Evolutionary conservation across 2,329 filamentous ascomycete genomes (phyloP), one percentile per base, ranked within the genome.

Genomic region (Exophiala sideris): DNA sequence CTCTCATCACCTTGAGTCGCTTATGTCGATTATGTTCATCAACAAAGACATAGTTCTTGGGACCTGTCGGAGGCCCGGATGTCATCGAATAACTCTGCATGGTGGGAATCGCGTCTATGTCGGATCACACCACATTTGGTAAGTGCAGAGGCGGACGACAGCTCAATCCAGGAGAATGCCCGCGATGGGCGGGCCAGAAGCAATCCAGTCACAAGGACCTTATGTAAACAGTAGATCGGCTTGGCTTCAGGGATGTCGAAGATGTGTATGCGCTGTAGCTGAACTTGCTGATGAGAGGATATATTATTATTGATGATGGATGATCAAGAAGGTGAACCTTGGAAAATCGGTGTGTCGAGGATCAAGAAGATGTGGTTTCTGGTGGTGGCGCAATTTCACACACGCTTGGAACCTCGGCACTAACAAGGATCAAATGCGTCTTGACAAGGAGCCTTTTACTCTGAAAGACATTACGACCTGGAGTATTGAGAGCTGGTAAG

Each of bases 1-100:
- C 94, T 77, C 94, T 86, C 91, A 96, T 96, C 48, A 96, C 92
- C 80, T 97, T 97, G 60, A 97, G 77, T 65, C 92, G 84, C 75
- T 97, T 97, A 74, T 97, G 94, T 61, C 94, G 87, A 76, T 97
- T 97, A 73, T 97, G 94, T 72, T 97, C 92, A 72, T 97, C 92
- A 54, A 97, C 94, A 69, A 97, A 97, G 66, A 97, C 94, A 88
- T 96, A 97, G 71, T 96, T 91, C 54, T 62, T 64, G 14, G 56
- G 62, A 29, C 56, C 62, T 35, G 52, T 42, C 16, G 57, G 45
- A 51, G 59, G 55, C 38, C 32, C 55, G 40, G 56, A 54, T 41
- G 59, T 53, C 24, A 50, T 33, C 36, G 57, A 49, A 58, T 59
- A 62, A 36, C 52, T 57, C 48, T 62, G 62, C 62, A 64, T 64